Base-by-base conservation (phyloP, 192 early-diverging fungal genomes). In the Backusella sp. region DNA sequence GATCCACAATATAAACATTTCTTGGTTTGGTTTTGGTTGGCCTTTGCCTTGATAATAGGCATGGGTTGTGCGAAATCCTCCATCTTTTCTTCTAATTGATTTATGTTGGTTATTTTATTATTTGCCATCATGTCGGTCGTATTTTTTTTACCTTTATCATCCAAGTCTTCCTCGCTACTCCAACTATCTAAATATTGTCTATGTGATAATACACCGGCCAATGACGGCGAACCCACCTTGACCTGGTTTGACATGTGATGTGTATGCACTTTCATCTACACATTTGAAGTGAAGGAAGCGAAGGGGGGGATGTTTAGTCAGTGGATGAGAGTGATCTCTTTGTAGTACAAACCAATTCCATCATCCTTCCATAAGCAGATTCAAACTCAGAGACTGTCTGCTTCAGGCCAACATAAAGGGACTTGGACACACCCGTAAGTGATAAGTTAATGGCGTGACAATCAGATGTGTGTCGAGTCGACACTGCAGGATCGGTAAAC, bases 1-100 rank as follows among this genome's bases (percentile, higher is more conserved):
- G 87, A 88, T 14, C 84, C 80, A 73, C 93, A 94, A 76, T 92
- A 91, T 4, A 83, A 78, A 78, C 92, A 93, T 34, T 81, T 79
- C 66, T 91, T 92, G 21, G 79, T 82, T 2, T 42, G 41, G 21
- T 67, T 62, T 67, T 44, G 39, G 3, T 32, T 72, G 23, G 26
- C 12, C 14, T 46, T 72, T 46, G 41, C 8, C 46, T 53, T 44
- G 39, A 7, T 17, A 42, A 44, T 44, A 0, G 70, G 70, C 36
- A 72, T 35, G 9, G 70, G 39, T 30, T 46, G 44, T 15, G 21
- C 70, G 6, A 42, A 30, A 23, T 37, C 9, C 8, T 37, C 66
- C 12, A 9, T 17, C 6, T 68, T 68, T 68, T 37, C 66, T 68
- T 21, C 34, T n/a, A 62, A 21, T 17, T 19, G 15, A 17, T 15